Percentiles rank a stretch among this genome's conserved stretches.
Evolutionary conservation across 2,329 filamentous ascomycete genomes (phyloP).

Genomic region (Ophidiomyces ophidiicola): DNA sequence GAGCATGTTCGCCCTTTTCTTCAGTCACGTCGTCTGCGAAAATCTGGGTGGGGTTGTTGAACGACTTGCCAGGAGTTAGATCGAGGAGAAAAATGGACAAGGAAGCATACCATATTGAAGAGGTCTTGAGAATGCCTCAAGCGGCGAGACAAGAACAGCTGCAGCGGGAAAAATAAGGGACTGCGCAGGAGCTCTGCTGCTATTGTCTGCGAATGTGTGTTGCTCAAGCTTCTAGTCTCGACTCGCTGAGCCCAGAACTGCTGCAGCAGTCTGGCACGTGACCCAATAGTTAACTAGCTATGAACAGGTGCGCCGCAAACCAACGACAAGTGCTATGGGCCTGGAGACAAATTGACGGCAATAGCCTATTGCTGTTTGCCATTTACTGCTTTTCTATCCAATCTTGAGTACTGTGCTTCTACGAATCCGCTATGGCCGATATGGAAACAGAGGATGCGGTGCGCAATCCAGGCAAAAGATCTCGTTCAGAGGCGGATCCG

Average conservation of each 20-base stretch:
- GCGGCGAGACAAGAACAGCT: neutral
- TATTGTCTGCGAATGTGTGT: neutral
- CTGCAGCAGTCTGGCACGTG: too few species aligned
- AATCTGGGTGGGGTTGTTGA: slow-evolving; percentile 80
- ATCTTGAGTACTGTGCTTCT: too few species aligned
- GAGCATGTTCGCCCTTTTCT: slow-evolving; percentile 98
- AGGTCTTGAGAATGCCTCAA: neutral
- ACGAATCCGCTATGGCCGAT: too few species aligned
- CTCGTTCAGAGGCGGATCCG: slow-evolving; percentile 44
- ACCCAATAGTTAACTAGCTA: too few species aligned
- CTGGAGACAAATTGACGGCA: too few species aligned
- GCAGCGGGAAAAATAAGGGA: neutral
- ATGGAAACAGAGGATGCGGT: too few species aligned
- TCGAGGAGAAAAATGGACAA: neutral
- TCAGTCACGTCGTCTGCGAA: slow-evolving; percentile 94
- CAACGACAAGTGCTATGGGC: too few species aligned
- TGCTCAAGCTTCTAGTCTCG: too few species aligned
- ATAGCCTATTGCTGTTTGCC: too few species aligned
- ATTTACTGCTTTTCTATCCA: too few species aligned
- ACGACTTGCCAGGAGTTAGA: slow-evolving; percentile 19
- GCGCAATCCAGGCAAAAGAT: slow-evolving; percentile 46
- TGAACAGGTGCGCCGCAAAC: too few species aligned
- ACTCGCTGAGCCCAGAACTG: neutral
- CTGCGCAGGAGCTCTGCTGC: neutral
- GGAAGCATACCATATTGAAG: slow-evolving; percentile 14